Evolutionary conservation across 441 rosid species (phyloP), one percentile per base, ranked within the genome.

Genomic region (Hura crepitans): DNA sequence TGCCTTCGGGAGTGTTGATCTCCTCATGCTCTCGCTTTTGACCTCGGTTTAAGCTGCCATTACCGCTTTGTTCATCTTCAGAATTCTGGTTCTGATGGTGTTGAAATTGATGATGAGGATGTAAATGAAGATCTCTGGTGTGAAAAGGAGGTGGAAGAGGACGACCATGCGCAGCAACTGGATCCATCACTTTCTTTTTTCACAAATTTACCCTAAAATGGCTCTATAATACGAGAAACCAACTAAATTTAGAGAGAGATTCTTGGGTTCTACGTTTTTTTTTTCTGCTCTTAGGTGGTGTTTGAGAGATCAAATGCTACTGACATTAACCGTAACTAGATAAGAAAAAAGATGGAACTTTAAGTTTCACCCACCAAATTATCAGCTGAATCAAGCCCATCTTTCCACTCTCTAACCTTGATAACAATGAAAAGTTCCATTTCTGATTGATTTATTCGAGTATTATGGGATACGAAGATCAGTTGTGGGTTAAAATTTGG

Each of bases 111-210:
- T 85, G 92, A 72, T 84, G 89, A 4, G 84, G 77, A 22, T 85
- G 88, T 53, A 90, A 83, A 74, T 88, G 90, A 72, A 91, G 85
- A 82, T 91, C 91, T 75, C 90, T 81, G 12, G 86, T 55, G 61
- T 74, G 92, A 46, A 91, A 91, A 62, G 93, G 86, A 58, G 90
- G 92, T 20, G 96, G 96, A 71, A 91, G 97, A 56, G 89, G 83
- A 20, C 89, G 93, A 15, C 86, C 88, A 7, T 81, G 85, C 12
- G 88, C 76, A 63, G 96, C 80, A 8, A 89, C 82, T 56, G 86
- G 95, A 78, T 91, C 90, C 95, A 91, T 85, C 69, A 69, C 37
- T 72, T 46, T 31, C 23, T 42, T 68, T 69, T 28, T 18, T 54
- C 30, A 5, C 5, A 69, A 35, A 6, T 47, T 13, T 81, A 59